These are phyloP conservation scores for Groenewaldozyma salmanticensis DNA, from an alignment of 805 yeast genomes.

Conservation along the genomic window DNA sequence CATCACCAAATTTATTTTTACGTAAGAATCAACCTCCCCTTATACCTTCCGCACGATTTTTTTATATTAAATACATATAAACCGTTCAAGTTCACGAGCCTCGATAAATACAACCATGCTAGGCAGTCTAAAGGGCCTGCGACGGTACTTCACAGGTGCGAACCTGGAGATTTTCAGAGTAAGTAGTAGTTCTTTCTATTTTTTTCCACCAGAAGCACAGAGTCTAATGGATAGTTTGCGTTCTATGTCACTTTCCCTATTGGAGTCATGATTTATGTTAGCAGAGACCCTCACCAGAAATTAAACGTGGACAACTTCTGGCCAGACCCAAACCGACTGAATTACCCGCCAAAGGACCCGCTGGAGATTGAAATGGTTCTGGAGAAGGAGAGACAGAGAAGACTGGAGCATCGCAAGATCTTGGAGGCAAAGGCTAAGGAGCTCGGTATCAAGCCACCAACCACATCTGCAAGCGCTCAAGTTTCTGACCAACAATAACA, in stretches of 20 bases:
- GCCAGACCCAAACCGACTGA: constrained; percentile 92
- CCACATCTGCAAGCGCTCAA: neutral
- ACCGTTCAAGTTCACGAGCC: too few relatives aligned
- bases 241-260: constrained; percentile 81
- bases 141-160: constrained; percentile 11
- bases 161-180: constrained; percentile 19
- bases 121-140: too few relatives aligned
- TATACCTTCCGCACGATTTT: too few relatives aligned
- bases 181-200: constrained; percentile 2
- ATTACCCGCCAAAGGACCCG: constrained; percentile 87
- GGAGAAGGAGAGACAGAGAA: constrained; percentile 73
- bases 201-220: neutral
- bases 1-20: too few relatives aligned
- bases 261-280: constrained; percentile 86
- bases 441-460: constrained; percentile 43
- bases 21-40: too few relatives aligned
- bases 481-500: neutral
- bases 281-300: constrained; percentile 80
- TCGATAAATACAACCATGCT: too few relatives aligned
- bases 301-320: constrained; percentile 89
- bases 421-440: constrained; percentile 63
- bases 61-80: too few relatives aligned
- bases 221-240: constrained; percentile 29
- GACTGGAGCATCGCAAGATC: constrained; percentile 60
- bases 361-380: constrained; percentile 86